Evolutionary conservation across 805 yeast species (phyloP).

Genomic region (Cyberlindnera mycetangii): DNA sequence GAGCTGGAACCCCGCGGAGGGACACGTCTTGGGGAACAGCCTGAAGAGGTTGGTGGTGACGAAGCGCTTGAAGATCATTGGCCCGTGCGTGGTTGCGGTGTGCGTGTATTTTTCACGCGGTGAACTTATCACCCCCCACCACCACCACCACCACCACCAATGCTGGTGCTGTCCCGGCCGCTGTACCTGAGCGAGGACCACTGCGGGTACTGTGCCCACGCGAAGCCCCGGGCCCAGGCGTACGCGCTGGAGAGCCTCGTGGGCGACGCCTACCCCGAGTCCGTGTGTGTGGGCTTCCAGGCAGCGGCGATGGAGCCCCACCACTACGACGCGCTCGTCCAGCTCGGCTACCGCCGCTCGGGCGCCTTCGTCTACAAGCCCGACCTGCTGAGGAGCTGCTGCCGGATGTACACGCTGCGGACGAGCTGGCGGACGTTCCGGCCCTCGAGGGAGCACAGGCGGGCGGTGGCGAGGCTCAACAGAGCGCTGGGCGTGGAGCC

Average conservation of each 20-base stretch:
- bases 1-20: constrained; percentile 59
- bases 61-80: constrained; percentile 14
- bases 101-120: not conserved
- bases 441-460: constrained; percentile 63
- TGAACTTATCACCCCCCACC: no score
- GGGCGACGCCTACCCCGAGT: constrained; percentile 7
- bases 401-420: constrained; percentile 76
- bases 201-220: constrained; percentile 71
- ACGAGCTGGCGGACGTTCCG: constrained; percentile 46
- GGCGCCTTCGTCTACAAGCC: constrained; percentile 66
- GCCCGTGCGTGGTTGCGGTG: no score
- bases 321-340: constrained; percentile 63
- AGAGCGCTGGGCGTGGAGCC: constrained; percentile 13
- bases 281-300: constrained; percentile 35
- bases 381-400: constrained; percentile 71
- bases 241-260: constrained; percentile 39
- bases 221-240: constrained; percentile 30
- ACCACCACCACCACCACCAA: no score
- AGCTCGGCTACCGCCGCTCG: constrained; percentile 76
- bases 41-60: constrained; percentile 43
- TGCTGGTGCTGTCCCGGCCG: constrained; percentile 43
- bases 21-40: constrained; percentile 75
- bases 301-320: constrained; percentile 44
- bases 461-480: constrained; percentile 58
- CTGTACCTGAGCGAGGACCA: constrained; percentile 40